These are phyloP conservation scores for Crithidia brevicula DNA, from an alignment of 208 protist species.

Conservation along the genomic window DNA sequence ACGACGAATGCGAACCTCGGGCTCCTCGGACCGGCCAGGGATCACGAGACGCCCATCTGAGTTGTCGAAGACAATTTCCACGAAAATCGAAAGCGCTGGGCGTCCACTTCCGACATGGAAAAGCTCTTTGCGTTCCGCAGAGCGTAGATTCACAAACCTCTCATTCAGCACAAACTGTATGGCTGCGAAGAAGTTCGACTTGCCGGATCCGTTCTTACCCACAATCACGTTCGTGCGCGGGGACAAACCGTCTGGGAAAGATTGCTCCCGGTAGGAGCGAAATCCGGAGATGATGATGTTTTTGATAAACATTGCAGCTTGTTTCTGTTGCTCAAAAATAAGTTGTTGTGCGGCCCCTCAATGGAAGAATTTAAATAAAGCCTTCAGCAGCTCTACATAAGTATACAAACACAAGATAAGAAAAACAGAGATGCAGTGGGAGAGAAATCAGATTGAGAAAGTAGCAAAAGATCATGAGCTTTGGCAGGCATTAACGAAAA, in stretches of 20 bases:
- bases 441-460: no score
- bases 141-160: conserved; percentile 82
- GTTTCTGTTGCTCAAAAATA: background rate
- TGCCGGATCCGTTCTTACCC: conserved; percentile 97
- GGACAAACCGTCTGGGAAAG: conserved; percentile 83
- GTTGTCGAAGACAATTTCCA: conserved; percentile 99
- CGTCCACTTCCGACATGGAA: conserved; percentile 95
- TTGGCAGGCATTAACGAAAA: no score
- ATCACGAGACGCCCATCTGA: conserved; percentile 96
- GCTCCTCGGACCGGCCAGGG: conserved; percentile 78
- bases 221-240: conserved; percentile 91
- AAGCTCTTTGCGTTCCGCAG: conserved; percentile 93
- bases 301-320: conserved; percentile 92
- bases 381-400: no score
- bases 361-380: no score
- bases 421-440: no score
- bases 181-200: conserved; percentile 98
- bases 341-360: background rate
- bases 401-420: no score
- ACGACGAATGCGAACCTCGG: conserved; percentile 95
- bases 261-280: conserved; percentile 92
- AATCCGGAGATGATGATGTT: conserved; percentile 93
- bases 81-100: conserved; percentile 94
- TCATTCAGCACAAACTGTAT: conserved; percentile 98
- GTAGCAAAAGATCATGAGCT: no score